Base-by-base conservation (phyloP, 208 protist genomes). In the Spongospora subterranea region DNA sequence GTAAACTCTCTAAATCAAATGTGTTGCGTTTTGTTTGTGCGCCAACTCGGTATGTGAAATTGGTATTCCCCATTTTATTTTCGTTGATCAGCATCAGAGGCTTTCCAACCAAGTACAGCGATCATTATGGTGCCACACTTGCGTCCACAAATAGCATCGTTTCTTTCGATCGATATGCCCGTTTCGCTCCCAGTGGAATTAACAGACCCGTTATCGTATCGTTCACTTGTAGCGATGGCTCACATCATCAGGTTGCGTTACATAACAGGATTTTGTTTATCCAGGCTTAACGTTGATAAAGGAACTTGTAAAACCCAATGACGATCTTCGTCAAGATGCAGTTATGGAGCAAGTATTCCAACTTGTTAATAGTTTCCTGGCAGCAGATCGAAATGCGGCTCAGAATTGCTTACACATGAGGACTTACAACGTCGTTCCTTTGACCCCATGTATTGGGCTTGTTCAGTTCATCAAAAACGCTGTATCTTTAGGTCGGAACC, bases 341-440 rank as follows among this genome's bases (percentile, higher is more conserved):
- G 91, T 92, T 1, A 92, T 92, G 91, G 50, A 92, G 40, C 91
- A 92, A 92, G 89, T 92, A 11, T 92, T 92, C 89, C 20, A 46
- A 29, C 91, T 91, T 38, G 91, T 92, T 13, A 92, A 92, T n/a
- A 50, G 0, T 65, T 53, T 92, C 0, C 91, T 89, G 46, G 32
- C 11, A 82, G 17, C 6, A 20, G n/a, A 92, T 92, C 11, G 29
- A 92, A 11, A 20, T 35, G 90, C 90, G 40, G 40, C 90, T 0
- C 32, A 11, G 45, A 90, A 93, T 17, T 17, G 46, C 20, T 91
- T 97, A 32, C 32, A 45, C 35, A 89, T 99, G 6, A 94, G 95
- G 43, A 98, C 96, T 65, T 99, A 99, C 93, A 96, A 96, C 45
- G 97, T 98, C 11, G 92, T 96, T 0, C 95, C 94, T 20, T 40